These are phyloP conservation scores for Oryza glumipatula DNA, from an alignment of 176 grass and related monocot genomes.

Conservation along the genomic window DNA sequence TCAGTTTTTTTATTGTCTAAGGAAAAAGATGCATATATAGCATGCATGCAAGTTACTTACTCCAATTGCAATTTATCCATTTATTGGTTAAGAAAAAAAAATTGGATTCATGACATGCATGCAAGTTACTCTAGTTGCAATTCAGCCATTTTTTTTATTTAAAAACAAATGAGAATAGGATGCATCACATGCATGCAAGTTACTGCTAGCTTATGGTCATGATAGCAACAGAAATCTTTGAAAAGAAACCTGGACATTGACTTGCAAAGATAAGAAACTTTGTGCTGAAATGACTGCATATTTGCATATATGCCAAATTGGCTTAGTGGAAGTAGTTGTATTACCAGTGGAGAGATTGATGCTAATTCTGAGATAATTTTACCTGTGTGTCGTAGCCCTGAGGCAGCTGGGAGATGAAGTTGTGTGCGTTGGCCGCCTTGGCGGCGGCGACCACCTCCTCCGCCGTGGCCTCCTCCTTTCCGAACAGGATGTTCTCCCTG, in stretches of 20 bases:
- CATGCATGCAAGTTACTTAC: not conserved
- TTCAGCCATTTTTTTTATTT: not conserved
- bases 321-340: not conserved
- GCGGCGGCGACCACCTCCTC: constrained; percentile 74
- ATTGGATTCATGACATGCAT: not conserved
- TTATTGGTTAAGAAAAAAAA: not conserved
- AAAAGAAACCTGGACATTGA: constrained; percentile 19
- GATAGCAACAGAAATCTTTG: not conserved
- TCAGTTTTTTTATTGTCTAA: not conserved
- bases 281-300: not conserved
- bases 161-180: not conserved
- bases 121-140: not conserved
- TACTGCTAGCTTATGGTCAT: not conserved
- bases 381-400: constrained; percentile 94
- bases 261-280: constrained; percentile 33
- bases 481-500: constrained; percentile 89
- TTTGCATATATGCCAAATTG: not conserved
- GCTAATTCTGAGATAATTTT: not conserved
- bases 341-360: not conserved
- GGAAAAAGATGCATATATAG: not conserved
- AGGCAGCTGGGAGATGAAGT: constrained; percentile 93
- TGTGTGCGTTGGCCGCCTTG: constrained; percentile 91
- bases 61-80: not conserved
- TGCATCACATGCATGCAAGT: not conserved
- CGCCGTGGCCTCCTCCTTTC: constrained; percentile 86